Percentiles rank a stretch among this genome's conserved stretches.
These are phyloP conservation scores for Turnera subulata DNA, from an alignment of 345 rosid genomes.

Conservation along the genomic window DNA sequence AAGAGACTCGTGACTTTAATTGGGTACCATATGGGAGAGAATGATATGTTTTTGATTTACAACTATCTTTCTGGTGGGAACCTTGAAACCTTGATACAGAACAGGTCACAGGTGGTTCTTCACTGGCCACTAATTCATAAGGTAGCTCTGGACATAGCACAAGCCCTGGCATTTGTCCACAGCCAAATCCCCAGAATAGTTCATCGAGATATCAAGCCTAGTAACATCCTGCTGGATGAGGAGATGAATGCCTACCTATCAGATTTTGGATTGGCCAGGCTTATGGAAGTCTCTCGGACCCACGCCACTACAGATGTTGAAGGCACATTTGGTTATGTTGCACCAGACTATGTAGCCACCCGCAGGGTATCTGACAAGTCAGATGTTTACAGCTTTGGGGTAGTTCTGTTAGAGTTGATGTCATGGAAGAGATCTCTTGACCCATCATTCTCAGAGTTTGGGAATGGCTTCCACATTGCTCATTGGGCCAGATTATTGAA, in stretches of 20 bases:
- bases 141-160: slow-evolving; percentile 55
- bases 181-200: slow-evolving; percentile 64
- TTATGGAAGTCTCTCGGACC: slow-evolving; percentile 63
- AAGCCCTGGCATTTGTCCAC: slow-evolving; percentile 67
- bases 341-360: slow-evolving; percentile 72
- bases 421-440: slow-evolving; percentile 67
- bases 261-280: slow-evolving; percentile 67
- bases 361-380: slow-evolving; percentile 71
- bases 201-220: slow-evolving; percentile 72
- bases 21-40: slow-evolving; percentile 51
- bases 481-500: slow-evolving; percentile 56
- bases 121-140: slow-evolving; percentile 55
- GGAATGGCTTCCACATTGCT: slow-evolving; percentile 64
- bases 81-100: slow-evolving; percentile 63
- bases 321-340: slow-evolving; percentile 73
- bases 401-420: slow-evolving; percentile 53
- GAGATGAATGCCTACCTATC: slow-evolving; percentile 62
- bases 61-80: slow-evolving; percentile 71
- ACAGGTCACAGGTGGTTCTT: slow-evolving; percentile 30
- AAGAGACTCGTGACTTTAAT: slow-evolving; percentile 62
- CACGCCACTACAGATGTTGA: slow-evolving; percentile 73
- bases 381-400: slow-evolving; percentile 71
- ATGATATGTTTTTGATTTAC: slow-evolving; percentile 61
- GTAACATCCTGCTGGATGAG: slow-evolving; percentile 63
- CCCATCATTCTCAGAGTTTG: slow-evolving; percentile 59